Percentiles rank a stretch among this genome's conserved stretches.
Evolutionary conservation across 2,329 filamentous ascomycete species (phyloP).

Genomic region (Aschersonia sp.): DNA sequence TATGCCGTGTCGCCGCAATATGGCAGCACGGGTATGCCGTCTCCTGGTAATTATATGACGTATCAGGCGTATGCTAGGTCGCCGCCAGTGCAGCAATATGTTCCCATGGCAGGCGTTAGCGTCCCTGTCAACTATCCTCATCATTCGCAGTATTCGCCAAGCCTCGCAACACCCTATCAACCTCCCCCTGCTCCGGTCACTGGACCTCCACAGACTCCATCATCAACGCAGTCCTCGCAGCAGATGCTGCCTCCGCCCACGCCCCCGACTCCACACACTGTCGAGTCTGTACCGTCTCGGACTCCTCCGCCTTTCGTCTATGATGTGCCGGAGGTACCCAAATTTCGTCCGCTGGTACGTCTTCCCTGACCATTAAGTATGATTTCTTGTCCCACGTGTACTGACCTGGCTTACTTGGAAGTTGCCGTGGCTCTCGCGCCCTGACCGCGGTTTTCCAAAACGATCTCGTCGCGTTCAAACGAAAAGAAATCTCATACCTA

Average conservation of each 20-base stretch:
- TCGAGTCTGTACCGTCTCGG: constrained; percentile 12
- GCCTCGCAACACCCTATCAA: constrained; percentile 41
- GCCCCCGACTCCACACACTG: constrained; percentile 28
- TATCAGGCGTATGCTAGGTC: constrained; percentile 35
- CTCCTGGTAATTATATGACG: constrained; percentile 27
- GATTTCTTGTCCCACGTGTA: neutral
- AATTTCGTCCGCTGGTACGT: no score
- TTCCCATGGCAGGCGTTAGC: constrained; percentile 33
- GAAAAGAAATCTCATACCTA: constrained; percentile 25
- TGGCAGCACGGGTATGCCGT: constrained; percentile 34
- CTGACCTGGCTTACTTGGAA: constrained; percentile 11
- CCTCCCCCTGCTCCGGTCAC: constrained; percentile 30
- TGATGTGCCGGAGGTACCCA: no score
- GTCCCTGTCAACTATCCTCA: constrained; percentile 32
- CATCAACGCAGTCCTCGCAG: constrained; percentile 33
- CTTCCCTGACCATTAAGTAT: no score
- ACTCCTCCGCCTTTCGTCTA: neutral
- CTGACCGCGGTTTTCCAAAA: constrained; percentile 35
- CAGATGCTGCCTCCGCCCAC: constrained; percentile 26
- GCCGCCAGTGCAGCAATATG: constrained; percentile 39
- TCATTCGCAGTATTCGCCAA: constrained; percentile 35
- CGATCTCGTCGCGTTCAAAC: constrained; percentile 21
- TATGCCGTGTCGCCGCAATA: constrained; percentile 47
- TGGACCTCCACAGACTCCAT: constrained; percentile 33
- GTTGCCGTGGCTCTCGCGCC: constrained; percentile 44